A percentile compares a stretch with the other conserved stretches of the same genome.
Conservation (phyloP, 805 yeast genomes). For the Komagataella pastoris region DNA sequence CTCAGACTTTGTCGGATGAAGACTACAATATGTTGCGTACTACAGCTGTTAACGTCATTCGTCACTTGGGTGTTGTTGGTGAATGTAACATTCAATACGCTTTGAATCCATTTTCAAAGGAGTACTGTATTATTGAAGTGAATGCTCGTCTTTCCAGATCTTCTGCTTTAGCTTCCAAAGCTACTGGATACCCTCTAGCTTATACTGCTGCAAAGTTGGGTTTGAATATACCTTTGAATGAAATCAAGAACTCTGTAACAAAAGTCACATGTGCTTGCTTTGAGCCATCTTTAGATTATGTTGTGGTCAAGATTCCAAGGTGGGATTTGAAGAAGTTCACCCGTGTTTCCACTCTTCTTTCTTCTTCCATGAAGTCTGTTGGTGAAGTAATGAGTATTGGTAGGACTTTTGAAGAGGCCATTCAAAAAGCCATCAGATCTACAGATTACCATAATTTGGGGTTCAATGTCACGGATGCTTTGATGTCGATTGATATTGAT, state of each 20-base stretch:
- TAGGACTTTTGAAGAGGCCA: constrained; percentile 93
- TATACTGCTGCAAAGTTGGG: constrained; percentile 97
- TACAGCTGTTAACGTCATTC: constrained; percentile 91
- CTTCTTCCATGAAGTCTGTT: constrained; percentile 95
- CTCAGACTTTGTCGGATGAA: constrained; percentile 92
- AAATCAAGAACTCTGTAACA: constrained; percentile 87
- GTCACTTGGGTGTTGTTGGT: constrained; percentile 98
- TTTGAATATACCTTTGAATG: constrained; percentile 81
- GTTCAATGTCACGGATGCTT: constrained; percentile 71
- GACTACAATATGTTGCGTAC: constrained; percentile 97
- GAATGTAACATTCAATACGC: constrained; percentile 98
- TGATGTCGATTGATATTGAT: constrained; percentile 88
- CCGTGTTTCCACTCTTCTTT: constrained; percentile 74
- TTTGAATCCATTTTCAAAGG: constrained; percentile 83
- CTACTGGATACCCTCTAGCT: constrained; percentile 97
- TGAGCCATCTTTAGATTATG: constrained; percentile 94
- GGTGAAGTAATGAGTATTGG: constrained; percentile 99
- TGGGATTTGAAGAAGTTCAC: constrained; percentile 97
- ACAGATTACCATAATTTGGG: constrained; percentile 95
- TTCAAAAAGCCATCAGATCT: constrained; percentile 93
- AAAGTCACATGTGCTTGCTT: constrained; percentile 91
- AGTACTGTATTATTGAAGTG: constrained; percentile 94
- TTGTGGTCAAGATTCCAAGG: constrained; percentile 95
- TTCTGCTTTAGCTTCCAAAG: constrained; percentile 97
- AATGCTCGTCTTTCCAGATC: constrained; percentile 96